Evolutionary conservation across 495 filamentous ascomycete species (phyloP).

Genomic region (Aspergillus olivimuriae): DNA sequence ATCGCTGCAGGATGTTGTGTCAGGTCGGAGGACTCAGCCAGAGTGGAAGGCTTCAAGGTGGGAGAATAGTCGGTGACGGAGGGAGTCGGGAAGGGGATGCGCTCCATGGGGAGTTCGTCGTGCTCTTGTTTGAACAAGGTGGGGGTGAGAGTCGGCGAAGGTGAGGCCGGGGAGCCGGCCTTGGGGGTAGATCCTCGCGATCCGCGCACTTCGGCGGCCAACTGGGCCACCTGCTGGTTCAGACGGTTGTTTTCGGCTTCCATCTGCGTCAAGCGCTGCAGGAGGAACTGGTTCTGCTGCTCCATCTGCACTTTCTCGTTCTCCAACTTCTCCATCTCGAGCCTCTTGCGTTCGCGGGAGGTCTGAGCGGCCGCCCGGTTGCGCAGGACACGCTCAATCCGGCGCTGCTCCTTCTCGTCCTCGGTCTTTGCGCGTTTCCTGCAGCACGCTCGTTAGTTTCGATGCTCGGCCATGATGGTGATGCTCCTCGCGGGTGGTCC

Average conservation of each 20-base stretch:
- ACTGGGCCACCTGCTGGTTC: conserved; percentile 56
- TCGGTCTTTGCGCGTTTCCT: conserved; percentile 98
- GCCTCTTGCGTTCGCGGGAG: conserved; percentile 88
- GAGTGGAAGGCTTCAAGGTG: conserved; percentile 43
- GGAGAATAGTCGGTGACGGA: conserved; percentile 45
- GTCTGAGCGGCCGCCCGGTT: conserved; percentile 96
- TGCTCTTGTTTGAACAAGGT: conserved; percentile 52
- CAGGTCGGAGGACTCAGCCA: conserved; percentile 73
- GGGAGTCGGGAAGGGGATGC: conserved; percentile 44
- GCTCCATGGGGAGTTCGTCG: conserved; percentile 43
- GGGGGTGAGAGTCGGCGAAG: conserved; percentile 41
- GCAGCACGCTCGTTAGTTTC: conserved; percentile 1
- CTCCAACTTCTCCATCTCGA: conserved; percentile 87
- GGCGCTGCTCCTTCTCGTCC: conserved; percentile 96
- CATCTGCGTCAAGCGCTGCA: conserved; percentile 55
- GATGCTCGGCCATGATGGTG: too few relatives aligned
- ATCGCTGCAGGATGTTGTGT: conserved; percentile 99
- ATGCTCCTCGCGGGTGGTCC: too few relatives aligned
- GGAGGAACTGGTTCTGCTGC: conserved; percentile 63
- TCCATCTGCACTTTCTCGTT: conserved; percentile 61
- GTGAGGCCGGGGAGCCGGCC: conserved; percentile 28
- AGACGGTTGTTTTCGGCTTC: conserved; percentile 61
- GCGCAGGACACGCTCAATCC: conserved; percentile 92
- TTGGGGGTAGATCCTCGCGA: conserved; percentile 39
- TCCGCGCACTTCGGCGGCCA: conserved; percentile 54